Evolutionary conservation across 129 eudicot species (phyloP).

Genomic region (Tagetes erecta): DNA sequence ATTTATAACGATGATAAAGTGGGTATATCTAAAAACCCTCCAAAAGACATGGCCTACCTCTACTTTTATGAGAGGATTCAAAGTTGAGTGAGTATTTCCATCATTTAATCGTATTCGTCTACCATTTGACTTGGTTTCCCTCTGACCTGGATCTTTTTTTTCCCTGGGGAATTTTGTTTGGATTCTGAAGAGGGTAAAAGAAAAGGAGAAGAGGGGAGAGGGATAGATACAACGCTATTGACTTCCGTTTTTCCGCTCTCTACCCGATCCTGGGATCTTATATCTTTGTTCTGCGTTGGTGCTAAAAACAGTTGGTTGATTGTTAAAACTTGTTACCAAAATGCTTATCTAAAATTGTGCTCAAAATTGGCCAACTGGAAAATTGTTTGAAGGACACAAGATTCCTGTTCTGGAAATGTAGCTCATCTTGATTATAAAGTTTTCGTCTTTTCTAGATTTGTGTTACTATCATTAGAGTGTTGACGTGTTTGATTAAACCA

Average conservation of each 20-base stretch:
- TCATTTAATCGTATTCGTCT: background rate
- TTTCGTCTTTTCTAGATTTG: too few relatives aligned
- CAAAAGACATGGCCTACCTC: constrained; percentile 94
- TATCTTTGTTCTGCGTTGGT: background rate
- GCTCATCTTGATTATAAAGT: too few relatives aligned
- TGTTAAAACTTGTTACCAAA: constrained; percentile 11
- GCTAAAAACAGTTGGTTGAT: background rate
- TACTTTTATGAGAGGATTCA: constrained; percentile 82
- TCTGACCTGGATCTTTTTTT: background rate
- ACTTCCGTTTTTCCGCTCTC: background rate
- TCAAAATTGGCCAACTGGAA: constrained; percentile 4
- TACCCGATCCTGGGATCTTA: constrained; percentile 21
- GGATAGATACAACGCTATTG: background rate
- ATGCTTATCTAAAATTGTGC: background rate
- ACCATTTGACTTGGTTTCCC: background rate
- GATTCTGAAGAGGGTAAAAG: constrained; percentile 22
- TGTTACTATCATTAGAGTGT: too few relatives aligned
- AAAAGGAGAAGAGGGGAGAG: background rate
- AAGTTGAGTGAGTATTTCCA: constrained; percentile 25
- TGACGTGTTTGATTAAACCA: too few relatives aligned
- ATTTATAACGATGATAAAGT: constrained; percentile 91
- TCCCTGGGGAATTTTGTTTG: constrained; percentile 11
- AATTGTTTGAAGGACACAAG: constrained; percentile 8
- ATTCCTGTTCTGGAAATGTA: too few relatives aligned
- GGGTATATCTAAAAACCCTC: constrained; percentile 83